These are phyloP conservation scores for Macaranga tanarius DNA, from an alignment of 441 rosid species.

Conservation along the genomic window DNA sequence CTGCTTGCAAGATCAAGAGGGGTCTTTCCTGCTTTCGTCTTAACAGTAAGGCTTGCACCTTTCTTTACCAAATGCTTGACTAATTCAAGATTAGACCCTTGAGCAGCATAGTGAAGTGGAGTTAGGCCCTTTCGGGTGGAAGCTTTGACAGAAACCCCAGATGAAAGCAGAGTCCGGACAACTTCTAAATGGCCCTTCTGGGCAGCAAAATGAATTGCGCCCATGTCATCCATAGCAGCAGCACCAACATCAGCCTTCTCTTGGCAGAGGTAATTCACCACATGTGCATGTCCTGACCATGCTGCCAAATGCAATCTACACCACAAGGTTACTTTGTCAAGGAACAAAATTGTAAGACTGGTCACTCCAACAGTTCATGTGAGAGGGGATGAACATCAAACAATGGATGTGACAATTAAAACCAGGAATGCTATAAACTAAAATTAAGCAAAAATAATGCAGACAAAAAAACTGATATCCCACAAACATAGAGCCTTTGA, in stretches of 20 bases:
- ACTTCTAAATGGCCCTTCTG: constrained; percentile 90
- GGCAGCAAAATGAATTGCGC: constrained; percentile 90
- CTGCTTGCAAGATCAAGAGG: constrained; percentile 68
- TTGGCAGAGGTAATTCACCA: constrained; percentile 76
- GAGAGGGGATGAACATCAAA: constrained; percentile 1
- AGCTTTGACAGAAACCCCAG: constrained; percentile 67
- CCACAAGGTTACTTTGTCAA: constrained; percentile 37
- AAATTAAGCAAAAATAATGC: not conserved
- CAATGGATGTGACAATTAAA: not conserved
- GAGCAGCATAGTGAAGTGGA: constrained; percentile 84
- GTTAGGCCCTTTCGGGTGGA: constrained; percentile 78
- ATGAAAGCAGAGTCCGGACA: constrained; percentile 54
- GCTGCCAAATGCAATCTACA: constrained; percentile 87
- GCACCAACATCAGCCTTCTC: constrained; percentile 92
- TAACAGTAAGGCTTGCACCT: constrained; percentile 59
- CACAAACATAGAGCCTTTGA: not conserved
- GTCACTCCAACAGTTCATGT: not conserved
- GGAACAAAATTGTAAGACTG: constrained; percentile 28
- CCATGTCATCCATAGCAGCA: constrained; percentile 96
- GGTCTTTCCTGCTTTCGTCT: constrained; percentile 77
- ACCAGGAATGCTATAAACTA: not conserved
- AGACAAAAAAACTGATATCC: not conserved
- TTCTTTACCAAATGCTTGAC: constrained; percentile 71
- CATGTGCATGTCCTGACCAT: constrained; percentile 83
- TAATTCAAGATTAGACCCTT: constrained; percentile 80